Evolutionary conservation across 2,329 filamentous ascomycete genomes (phyloP).

Genomic region (Hymenoscyphus occultus): DNA sequence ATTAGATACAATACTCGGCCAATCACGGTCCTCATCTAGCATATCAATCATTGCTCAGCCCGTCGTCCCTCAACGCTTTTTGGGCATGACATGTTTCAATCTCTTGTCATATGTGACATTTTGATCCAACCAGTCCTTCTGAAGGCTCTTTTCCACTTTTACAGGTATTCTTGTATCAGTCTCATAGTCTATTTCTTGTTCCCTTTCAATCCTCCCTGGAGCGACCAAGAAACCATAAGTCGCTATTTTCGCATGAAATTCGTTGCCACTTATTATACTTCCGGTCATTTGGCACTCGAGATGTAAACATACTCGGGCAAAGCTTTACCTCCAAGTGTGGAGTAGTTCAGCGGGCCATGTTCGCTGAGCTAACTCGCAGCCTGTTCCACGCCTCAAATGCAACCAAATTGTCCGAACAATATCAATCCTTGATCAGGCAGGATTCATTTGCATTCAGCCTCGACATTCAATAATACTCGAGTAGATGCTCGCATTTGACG

Average conservation of each 20-base stretch:
- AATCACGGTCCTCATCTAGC: neutral
- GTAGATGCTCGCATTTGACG: neutral
- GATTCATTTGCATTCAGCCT: neutral
- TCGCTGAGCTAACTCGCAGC: neutral
- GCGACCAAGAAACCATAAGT: too few relatives aligned
- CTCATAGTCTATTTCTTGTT: neutral
- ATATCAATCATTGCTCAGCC: neutral
- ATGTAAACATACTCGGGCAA: too few relatives aligned
- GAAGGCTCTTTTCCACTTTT: neutral
- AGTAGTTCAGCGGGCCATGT: neutral
- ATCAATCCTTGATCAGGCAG: neutral
- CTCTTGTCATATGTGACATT: too few relatives aligned
- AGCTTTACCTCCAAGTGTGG: neutral
- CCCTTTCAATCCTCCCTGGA: neutral
- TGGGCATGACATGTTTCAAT: too few relatives aligned
- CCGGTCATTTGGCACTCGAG: too few relatives aligned
- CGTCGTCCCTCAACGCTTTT: too few relatives aligned
- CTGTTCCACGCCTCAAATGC: neutral
- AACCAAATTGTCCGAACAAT: neutral
- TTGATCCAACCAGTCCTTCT: neutral
- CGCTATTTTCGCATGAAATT: too few relatives aligned
- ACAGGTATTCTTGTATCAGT: neutral
- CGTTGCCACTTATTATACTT: too few relatives aligned
- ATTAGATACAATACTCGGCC: neutral
- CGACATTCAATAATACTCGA: neutral